Base-by-base conservation (phyloP, 2,329 filamentous ascomycete genomes). In the Phialophora macrospora region DNA sequence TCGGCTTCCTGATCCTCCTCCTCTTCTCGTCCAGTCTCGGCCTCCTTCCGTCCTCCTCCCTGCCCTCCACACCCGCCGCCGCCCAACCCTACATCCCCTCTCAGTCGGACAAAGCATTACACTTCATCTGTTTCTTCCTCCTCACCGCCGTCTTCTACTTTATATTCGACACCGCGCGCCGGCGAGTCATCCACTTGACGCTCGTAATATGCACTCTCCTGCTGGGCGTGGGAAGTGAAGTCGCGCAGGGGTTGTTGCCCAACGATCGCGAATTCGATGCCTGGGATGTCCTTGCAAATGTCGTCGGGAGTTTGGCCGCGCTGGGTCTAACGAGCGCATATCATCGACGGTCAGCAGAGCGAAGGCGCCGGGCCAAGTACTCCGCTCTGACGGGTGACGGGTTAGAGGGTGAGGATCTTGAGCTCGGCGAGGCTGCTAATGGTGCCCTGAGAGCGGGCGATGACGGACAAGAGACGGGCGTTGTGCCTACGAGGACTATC, bases 291-390 rank as follows among this genome's bases (percentile, higher is more conserved):
- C 82, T 92, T 60, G 93, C 93, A 74, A 99, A 99, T 76, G 79
- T 97, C 0, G 80, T 91, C 48, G 95, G 95, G 49, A 94, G 90
- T 69, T 78, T 90, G 14, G 80, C 83, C 0, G 93, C 87, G 0
- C 76, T 97, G 22, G 88, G 84, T 0, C 76, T 96, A 22, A 96
- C 91, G 76, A 89, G 88, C 64, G 94, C 91, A 90, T 99, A 99
- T 76, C 95, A 99, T 79, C 90, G 91, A 75, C 89, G 95, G 65
- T 98, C 98, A 93, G 82, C 98, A 46, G 94, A 98, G 78, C 85
- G 95, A 68, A 91, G 90, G 76, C 85, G 93, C 66, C 82, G 87
- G 74, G 87, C 87, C 62, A 90, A 90, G 74, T 86, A 86, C 59
- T 96, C 96, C 60, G 84, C 86, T 6, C 85, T 96, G 5, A 85